phyloP scores from a whole-genome alignment of 495 filamentous ascomycete genomes.

The Oidiodendron maius region DNA sequence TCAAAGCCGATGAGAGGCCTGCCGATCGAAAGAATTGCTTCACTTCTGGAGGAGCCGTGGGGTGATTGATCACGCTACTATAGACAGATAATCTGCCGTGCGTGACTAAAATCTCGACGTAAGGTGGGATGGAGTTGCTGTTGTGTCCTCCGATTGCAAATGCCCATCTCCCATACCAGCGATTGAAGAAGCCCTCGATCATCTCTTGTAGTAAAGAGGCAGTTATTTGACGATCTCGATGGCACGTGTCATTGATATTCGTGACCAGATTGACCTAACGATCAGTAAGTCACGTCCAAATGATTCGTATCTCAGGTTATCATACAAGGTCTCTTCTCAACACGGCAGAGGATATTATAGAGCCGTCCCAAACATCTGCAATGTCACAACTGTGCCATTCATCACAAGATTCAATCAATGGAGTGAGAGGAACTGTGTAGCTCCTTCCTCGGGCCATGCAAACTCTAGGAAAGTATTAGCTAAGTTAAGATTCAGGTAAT shows the following conservation, averaged over 20 bases:
- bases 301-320: not conserved
- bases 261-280: conserved; percentile 52
- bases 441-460: conserved; percentile 63
- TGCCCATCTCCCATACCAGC: conserved; percentile 57
- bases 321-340: conserved; percentile 60
- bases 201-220: conserved; percentile 49
- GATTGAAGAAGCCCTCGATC: conserved; percentile 56
- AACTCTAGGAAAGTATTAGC: conserved; percentile 37
- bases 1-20: conserved; percentile 61
- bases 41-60: conserved; percentile 61
- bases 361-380: conserved; percentile 60
- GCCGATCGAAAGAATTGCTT: conserved; percentile 66
- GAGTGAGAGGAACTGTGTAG: conserved; percentile 59
- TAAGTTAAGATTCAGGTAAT: too few species aligned
- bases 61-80: conserved; percentile 67
- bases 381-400: conserved; percentile 58
- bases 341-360: conserved; percentile 62
- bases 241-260: conserved; percentile 56
- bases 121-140: conserved; percentile 54
- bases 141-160: conserved; percentile 51
- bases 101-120: conserved; percentile 68
- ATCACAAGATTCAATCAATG: conserved; percentile 60
- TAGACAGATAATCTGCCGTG: conserved; percentile 70
- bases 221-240: conserved; percentile 42
- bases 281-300: conserved; percentile 1